Evolutionary conservation across 2,329 filamentous ascomycete genomes (phyloP), one percentile per base, ranked within the genome.

Genomic region (Xylariaceae sp.): DNA sequence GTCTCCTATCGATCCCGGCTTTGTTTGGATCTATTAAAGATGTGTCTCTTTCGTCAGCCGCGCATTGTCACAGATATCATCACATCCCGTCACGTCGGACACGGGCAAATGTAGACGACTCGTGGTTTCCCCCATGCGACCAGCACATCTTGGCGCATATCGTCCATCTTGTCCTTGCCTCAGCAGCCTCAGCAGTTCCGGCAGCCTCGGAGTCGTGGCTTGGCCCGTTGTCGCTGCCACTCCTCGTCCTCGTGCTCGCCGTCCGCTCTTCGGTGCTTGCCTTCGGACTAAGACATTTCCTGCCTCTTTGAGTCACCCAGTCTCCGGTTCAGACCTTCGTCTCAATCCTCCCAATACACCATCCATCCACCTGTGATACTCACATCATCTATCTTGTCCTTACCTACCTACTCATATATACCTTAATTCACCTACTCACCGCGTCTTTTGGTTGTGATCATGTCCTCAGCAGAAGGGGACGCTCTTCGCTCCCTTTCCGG

Each of bases 401-500:
- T 26, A 34, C 30, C 30, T 34, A 34, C 5, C 5, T 34, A 34
- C 30, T 15, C n/a, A n/a, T n/a, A n/a, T n/a, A n/a, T n/a, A n/a
- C 5, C 13, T 2, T 37, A 37, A 13, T 18, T 37, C 36, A 5
- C 15, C 46, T 50, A 34, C 21, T 19, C 16, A 34, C 30, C 46
- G 18, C 45, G 54, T 47, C 49, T 34, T 30, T 30, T 30, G 6
- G 29, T 30, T 49, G 49, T 47, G 18, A 59, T 12, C 18, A 68
- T 68, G 65, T 56, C 64, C 47, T 60, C 60, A 7, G 60, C 61
- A 30, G 59, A 50, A 34, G 34, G 18, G 15, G 56, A 61, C 19
- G 45, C 30, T 18, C 21, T 61, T 26, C 64, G 63, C 26, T 65
- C 74, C 15, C 66, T 81, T 42, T 71, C 74, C 21, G 71, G 78